A percentile compares a stretch with the other conserved stretches of the same genome.
Conservation (phyloP, 2,329 filamentous ascomycete species). For the Aspergillus luchuensis region DNA sequence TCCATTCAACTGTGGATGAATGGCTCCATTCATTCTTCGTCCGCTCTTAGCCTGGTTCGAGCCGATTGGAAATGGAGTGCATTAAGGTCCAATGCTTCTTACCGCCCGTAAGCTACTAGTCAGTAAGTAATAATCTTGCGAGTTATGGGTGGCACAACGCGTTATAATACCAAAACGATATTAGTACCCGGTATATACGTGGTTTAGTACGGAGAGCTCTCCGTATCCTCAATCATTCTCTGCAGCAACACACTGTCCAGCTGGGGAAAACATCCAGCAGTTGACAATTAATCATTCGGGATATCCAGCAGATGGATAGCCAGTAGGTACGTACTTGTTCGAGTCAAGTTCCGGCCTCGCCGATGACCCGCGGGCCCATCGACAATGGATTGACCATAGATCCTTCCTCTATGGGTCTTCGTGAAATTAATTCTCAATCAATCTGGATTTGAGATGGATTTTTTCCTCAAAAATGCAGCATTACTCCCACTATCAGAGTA, state of each 20-base stretch:
- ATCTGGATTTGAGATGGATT: neutral
- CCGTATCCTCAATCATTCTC: too few species aligned
- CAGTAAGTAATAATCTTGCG: neutral
- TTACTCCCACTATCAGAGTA: neutral
- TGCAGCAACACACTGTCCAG: too few species aligned
- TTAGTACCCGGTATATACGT: neutral
- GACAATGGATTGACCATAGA: neutral
- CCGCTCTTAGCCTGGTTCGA: slow-evolving; percentile 9
- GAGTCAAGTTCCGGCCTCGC: neutral
- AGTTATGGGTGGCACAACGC: too few species aligned
- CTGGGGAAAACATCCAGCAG: too few species aligned
- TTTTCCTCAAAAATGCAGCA: neutral
- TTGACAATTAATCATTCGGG: too few species aligned
- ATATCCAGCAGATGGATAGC: too few species aligned
- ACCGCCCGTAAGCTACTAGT: neutral
- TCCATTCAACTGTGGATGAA: neutral
- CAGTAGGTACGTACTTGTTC: neutral
- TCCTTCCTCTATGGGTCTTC: neutral
- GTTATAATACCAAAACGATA: neutral
- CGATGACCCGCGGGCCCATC: neutral
- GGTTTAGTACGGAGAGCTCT: neutral
- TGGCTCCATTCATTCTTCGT: slow-evolving; percentile 10
- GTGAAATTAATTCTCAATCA: neutral
- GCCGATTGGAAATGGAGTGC: slow-evolving; percentile 8
- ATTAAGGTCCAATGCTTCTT: slow-evolving; percentile 5